phyloP scores from a whole-genome alignment of 2,329 filamentous ascomycete genomes.

The Cercospora citrullina region DNA sequence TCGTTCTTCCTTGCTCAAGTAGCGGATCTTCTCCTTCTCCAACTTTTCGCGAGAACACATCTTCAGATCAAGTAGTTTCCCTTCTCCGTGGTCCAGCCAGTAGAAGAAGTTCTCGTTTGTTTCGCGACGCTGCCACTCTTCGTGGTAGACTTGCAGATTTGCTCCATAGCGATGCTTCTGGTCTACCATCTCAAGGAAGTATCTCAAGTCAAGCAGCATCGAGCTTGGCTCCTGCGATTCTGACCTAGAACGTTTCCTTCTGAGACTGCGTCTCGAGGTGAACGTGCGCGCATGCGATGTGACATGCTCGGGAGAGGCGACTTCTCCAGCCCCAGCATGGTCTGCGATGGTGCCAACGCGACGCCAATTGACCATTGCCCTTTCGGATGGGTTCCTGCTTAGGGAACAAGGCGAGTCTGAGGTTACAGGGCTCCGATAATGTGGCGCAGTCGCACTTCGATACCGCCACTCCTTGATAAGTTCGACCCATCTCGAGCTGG shows the following conservation, averaged over 20 bases:
- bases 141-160: constrained; percentile 78
- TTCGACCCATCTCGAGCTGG: constrained; percentile 68
- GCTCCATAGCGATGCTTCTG: constrained; percentile 82
- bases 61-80: constrained; percentile 65
- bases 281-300: constrained; percentile 39
- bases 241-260: constrained; percentile 48
- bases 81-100: constrained; percentile 79
- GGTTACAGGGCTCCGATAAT: constrained; percentile 9
- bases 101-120: constrained; percentile 88
- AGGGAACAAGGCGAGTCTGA: neutral
- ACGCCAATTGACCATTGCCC: constrained; percentile 68
- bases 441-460: constrained; percentile 30
- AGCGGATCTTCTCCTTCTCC: constrained; percentile 76
- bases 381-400: constrained; percentile 15
- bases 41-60: constrained; percentile 71
- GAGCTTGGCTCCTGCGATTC: constrained; percentile 52
- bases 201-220: constrained; percentile 79
- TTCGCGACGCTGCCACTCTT: constrained; percentile 72
- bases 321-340: constrained; percentile 72
- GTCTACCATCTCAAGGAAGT: constrained; percentile 73
- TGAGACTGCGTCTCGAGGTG: constrained; percentile 51
- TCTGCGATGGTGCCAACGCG: constrained; percentile 69
- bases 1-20: constrained; percentile 80
- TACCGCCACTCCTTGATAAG: constrained; percentile 47
- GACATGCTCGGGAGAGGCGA: constrained; percentile 39